Evolutionary conservation across 345 rosid genomes (phyloP).

Genomic region (Draba incana): DNA sequence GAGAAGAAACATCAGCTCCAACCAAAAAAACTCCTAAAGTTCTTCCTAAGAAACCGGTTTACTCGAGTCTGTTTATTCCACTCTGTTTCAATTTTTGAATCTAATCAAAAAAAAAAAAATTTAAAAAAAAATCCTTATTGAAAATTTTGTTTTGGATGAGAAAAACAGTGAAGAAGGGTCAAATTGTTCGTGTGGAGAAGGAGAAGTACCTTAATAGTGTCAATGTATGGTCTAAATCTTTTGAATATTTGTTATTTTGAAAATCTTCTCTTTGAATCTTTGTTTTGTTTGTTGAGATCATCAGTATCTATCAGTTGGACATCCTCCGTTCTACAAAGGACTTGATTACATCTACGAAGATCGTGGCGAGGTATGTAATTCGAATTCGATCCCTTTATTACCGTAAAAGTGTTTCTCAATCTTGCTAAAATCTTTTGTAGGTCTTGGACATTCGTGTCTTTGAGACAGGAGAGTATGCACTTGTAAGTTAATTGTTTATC

Average conservation of each 20-base stretch:
- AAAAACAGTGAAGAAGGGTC: constrained; percentile 92
- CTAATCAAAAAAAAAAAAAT: constrained; percentile 1
- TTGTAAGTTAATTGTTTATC: constrained; percentile 57
- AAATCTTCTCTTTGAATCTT: constrained; percentile 15
- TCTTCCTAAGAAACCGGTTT: constrained; percentile 78
- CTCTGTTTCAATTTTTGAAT: not conserved
- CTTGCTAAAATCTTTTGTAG: constrained; percentile 42
- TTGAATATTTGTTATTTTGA: not conserved
- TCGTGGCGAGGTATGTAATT: constrained; percentile 80
- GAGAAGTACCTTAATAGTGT: constrained; percentile 89
- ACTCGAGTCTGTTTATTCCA: constrained; percentile 63
- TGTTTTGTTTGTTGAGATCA: constrained; percentile 23
- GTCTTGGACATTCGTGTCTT: constrained; percentile 76
- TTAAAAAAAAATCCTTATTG: not conserved
- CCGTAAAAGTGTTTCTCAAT: not conserved
- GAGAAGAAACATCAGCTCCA: constrained; percentile 46
- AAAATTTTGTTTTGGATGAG: constrained; percentile 7
- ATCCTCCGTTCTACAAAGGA: constrained; percentile 93
- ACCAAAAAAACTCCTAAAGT: constrained; percentile 43
- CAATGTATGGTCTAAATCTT: constrained; percentile 51
- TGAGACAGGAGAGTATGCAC: constrained; percentile 95
- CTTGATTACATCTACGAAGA: constrained; percentile 90
- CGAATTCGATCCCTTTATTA: not conserved
- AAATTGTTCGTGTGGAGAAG: constrained; percentile 96
- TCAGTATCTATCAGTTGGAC: constrained; percentile 94